Conservation (phyloP, 2,329 filamentous ascomycete genomes). For the Juglanconis oblonga region DNA sequence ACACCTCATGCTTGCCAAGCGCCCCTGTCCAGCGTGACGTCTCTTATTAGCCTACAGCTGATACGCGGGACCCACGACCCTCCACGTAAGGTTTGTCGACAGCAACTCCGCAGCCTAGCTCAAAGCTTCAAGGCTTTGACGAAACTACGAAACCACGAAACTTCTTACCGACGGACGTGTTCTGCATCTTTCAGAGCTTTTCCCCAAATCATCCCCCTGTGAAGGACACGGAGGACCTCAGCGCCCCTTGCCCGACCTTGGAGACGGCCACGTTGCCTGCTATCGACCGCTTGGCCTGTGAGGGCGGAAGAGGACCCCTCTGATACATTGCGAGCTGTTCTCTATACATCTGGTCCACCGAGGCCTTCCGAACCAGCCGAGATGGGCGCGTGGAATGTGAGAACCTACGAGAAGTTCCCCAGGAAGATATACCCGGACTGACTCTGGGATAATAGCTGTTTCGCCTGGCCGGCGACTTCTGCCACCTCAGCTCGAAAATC, state of each 20-base stretch:
- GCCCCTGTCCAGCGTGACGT: slow-evolving; percentile 15
- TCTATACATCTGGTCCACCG: background rate
- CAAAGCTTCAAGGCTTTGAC: slow-evolving; percentile 6
- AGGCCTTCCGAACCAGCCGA: background rate
- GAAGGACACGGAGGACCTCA: too few species aligned
- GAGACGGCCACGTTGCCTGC: background rate
- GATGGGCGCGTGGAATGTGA: slow-evolving; percentile 24
- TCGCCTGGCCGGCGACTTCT: slow-evolving; percentile 78
- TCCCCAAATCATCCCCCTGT: background rate
- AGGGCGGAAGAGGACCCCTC: background rate
- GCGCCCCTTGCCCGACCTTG: too few species aligned
- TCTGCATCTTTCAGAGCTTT: background rate
- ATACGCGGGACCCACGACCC: slow-evolving; percentile 11
- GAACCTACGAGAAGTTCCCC: background rate
- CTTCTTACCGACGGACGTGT: background rate
- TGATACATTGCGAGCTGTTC: background rate
- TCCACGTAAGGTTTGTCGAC: slow-evolving; percentile 14
- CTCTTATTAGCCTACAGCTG: slow-evolving; percentile 6
- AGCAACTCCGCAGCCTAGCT: slow-evolving; percentile 6
- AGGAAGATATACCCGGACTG: background rate
- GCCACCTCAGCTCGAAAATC: slow-evolving; percentile 81
- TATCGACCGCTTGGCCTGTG: background rate
- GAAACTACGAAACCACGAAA: background rate
- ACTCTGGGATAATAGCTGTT: slow-evolving; percentile 46
- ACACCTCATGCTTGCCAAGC: too few species aligned